Evolutionary conservation across 2,329 filamentous ascomycete genomes (phyloP).

Genomic region (Fusarium humuli): DNA sequence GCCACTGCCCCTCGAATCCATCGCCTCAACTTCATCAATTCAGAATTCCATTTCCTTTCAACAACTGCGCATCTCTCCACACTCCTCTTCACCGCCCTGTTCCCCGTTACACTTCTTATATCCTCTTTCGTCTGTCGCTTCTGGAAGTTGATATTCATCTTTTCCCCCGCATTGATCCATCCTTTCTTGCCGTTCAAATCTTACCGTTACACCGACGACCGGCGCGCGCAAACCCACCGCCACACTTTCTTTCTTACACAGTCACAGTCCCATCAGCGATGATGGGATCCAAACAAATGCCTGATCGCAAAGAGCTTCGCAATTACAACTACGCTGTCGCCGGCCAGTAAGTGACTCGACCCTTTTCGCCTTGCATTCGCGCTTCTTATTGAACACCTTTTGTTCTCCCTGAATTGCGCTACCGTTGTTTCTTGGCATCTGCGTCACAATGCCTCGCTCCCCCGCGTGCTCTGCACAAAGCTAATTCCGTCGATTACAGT

Average conservation of each 20-base stretch:
- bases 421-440: constrained; percentile 19
- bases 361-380: constrained; percentile 25
- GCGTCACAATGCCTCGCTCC: constrained; percentile 26
- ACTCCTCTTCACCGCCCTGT: constrained; percentile 27
- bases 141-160: constrained; percentile 15
- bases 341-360: constrained; percentile 75
- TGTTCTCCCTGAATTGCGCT: constrained; percentile 6
- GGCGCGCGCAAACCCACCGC: constrained; percentile 25
- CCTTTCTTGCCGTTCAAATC: background rate
- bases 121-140: constrained; percentile 32
- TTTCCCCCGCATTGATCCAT: constrained; percentile 7
- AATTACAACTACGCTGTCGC: constrained; percentile 82
- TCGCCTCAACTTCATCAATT: constrained; percentile 22
- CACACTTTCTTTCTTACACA: constrained; percentile 22
- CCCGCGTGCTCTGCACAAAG: constrained; percentile 11
- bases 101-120: constrained; percentile 12
- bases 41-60: constrained; percentile 23
- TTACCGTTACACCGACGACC: constrained; percentile 24
- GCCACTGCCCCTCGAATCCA: constrained; percentile 28
- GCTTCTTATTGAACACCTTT: constrained; percentile 1
- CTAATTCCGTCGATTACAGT: constrained; percentile 60
- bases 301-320: constrained; percentile 70
- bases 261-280: constrained; percentile 32
- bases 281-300: constrained; percentile 55
- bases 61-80: constrained; percentile 28